Evolutionary conservation across 805 yeast species (phyloP).

Genomic region (Maudiozyma serrabonitensis): DNA sequence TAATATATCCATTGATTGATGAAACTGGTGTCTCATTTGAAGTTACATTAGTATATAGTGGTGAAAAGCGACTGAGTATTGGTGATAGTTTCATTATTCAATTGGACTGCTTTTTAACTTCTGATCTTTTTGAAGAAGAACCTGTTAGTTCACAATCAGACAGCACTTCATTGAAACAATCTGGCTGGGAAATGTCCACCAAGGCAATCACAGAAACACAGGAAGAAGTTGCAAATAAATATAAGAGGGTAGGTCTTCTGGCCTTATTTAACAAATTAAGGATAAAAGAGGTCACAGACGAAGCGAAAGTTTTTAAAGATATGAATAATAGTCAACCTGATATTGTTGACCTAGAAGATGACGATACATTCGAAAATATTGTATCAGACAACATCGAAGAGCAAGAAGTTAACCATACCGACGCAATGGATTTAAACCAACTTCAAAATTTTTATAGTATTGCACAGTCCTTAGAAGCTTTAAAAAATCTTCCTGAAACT

Average conservation of each 20-base stretch:
- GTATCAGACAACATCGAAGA: slow-evolving; percentile 4
- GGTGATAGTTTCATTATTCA: slow-evolving; percentile 73
- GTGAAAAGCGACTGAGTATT: slow-evolving; percentile 42
- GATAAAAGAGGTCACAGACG: slow-evolving; percentile 12
- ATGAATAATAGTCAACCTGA: slow-evolving; percentile 8
- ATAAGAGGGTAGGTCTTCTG: slow-evolving; percentile 46
- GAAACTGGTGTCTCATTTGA: slow-evolving; percentile 44
- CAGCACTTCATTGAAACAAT: neutral
- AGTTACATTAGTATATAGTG: slow-evolving; percentile 50
- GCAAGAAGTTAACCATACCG: slow-evolving; percentile 16
- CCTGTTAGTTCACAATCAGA: neutral
- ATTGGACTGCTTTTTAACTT: slow-evolving; percentile 53
- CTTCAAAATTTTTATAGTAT: slow-evolving; percentile 63
- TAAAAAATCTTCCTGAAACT: slow-evolving; percentile 52
- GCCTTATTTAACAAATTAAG: slow-evolving; percentile 44
- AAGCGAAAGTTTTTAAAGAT: slow-evolving; percentile 10
- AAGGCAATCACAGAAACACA: slow-evolving; percentile 37
- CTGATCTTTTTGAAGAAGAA: slow-evolving; percentile 18
- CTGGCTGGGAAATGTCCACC: slow-evolving; percentile 7
- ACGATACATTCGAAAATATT: slow-evolving; percentile 14
- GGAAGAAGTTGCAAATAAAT: slow-evolving; percentile 41
- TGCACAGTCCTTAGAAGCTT: slow-evolving; percentile 53
- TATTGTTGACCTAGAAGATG: slow-evolving; percentile 31
- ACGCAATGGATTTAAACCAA: slow-evolving; percentile 57
- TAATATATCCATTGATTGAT: slow-evolving; percentile 53